Conservation (phyloP, 257 asterid genomes). For the Cynanchum wilfordii region DNA sequence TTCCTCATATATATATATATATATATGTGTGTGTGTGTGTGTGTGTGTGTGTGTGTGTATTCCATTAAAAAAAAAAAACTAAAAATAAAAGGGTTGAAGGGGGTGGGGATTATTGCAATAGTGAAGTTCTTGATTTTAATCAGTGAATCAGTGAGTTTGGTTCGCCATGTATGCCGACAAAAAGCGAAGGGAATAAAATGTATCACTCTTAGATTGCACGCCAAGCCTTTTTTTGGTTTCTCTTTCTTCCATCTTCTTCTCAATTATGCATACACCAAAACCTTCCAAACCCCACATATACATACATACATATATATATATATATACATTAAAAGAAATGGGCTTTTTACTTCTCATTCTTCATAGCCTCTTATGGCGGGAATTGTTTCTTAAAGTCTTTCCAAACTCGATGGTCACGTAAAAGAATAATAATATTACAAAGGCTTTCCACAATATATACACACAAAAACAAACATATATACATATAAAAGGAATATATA, state of each 20-base stretch:
- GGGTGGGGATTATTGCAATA: slow-evolving; percentile 4
- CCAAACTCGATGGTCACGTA: background rate
- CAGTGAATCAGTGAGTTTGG: background rate
- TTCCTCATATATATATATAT: no score
- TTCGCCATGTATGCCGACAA: slow-evolving; percentile 23
- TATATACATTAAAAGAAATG: no score
- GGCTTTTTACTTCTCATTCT: background rate
- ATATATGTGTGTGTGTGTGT: no score
- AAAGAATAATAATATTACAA: no score
- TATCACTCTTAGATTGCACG: slow-evolving; percentile 22
- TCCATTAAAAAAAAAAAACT: no score
- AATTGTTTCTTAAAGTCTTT: background rate
- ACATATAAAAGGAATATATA: no score
- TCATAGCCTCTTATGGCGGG: background rate
- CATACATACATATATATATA: no score
- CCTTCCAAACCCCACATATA: no score
- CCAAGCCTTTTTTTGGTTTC: slow-evolving; percentile 14
- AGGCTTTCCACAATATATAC: no score
- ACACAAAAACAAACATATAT: no score
- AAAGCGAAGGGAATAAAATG: slow-evolving; percentile 10
- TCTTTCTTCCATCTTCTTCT: background rate
- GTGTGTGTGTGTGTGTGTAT: no score
- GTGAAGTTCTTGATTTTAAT: background rate
- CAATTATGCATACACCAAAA: no score
- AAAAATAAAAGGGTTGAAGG: background rate